Evolutionary conservation across 495 filamentous ascomycete genomes (phyloP).

Genomic region (Xylaria scruposa): DNA sequence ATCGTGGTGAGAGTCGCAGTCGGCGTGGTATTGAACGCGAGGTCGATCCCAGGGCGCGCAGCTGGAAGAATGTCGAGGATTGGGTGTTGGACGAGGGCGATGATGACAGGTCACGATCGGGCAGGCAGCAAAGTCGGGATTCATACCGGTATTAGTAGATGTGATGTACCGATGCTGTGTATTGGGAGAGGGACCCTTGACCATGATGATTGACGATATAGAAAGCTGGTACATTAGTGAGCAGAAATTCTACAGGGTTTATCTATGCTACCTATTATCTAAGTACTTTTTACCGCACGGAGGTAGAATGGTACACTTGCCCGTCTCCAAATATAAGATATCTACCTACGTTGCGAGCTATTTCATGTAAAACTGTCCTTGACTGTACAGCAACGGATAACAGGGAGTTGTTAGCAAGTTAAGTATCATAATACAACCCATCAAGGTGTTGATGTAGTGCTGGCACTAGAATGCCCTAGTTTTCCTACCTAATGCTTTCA

Average conservation of each 20-base stretch:
- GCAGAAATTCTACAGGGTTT: not conserved
- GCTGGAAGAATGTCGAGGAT: constrained; percentile 43
- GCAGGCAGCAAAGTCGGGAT: constrained; percentile 28
- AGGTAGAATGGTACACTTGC: too few species aligned
- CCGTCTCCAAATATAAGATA: too few species aligned
- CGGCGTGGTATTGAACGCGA: constrained; percentile 36
- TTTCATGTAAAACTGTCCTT: too few species aligned
- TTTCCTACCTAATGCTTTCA: too few species aligned
- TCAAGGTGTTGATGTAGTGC: too few species aligned
- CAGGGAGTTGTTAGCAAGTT: too few species aligned
- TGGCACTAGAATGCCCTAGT: too few species aligned
- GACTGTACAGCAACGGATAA: too few species aligned
- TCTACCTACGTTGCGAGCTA: too few species aligned
- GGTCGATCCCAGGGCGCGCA: constrained; percentile 36
- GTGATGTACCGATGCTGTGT: not conserved
- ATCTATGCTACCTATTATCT: not conserved
- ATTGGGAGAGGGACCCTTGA: not conserved
- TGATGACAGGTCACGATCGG: constrained; percentile 29
- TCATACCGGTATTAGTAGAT: constrained; percentile 35
- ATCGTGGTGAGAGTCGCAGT: not conserved
- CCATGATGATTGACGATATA: not conserved
- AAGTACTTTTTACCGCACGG: too few species aligned
- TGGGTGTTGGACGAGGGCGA: constrained; percentile 37
- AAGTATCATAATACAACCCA: too few species aligned
- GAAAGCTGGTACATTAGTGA: not conserved